Base-by-base conservation (phyloP, 306 rosid species). In the Lathyrus tuberosus region DNA sequence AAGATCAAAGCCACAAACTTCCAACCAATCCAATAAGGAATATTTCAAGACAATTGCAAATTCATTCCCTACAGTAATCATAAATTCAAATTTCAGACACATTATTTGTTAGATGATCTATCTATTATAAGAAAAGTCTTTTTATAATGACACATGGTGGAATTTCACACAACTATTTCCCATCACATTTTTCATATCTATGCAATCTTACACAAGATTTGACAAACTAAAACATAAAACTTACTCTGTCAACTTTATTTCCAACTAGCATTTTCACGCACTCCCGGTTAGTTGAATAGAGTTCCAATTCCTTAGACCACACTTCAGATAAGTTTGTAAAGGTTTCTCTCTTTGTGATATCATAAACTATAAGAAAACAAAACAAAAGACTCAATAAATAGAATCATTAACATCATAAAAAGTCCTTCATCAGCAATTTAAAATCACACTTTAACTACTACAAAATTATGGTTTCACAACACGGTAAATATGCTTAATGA, bases 191-290 rank as follows among this genome's bases (percentile, higher is more conserved):
- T 8, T 6, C 58, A 52, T 18, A 20, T 20, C 13, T 3, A 7
- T 52, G 58, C 31, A 52, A 20, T 20, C 58, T 52, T 20, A 20
- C 6, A 1, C 6, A 11, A 52, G 35, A 10, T 22, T 4, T 53
- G 5, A 22, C 33, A 10, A 53, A 11, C 26, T 33, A 65, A 48
- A 63, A 70, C 28, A 44, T 20, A 49, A 60, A 79, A 79, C 95
- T 85, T 87, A 94, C 99, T 71, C 82, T 80, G 71, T 94, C 99
- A 71, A 94, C 92, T 81, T 94, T 94, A 52, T 94, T 94, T 47
- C 99, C 99, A 62, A 94, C 97, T 52, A 94, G 97, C 84, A 94
- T 86, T 85, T 87, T 94, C 84, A 91, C 88, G 66, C 95, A 91
- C 70, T 87, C 85, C 67, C 88, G 88, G 66, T 89, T 87, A 66